Evolutionary conservation across 1,139 yeast species (phyloP).

Genomic region (Nakaseomyces glabratus): DNA sequence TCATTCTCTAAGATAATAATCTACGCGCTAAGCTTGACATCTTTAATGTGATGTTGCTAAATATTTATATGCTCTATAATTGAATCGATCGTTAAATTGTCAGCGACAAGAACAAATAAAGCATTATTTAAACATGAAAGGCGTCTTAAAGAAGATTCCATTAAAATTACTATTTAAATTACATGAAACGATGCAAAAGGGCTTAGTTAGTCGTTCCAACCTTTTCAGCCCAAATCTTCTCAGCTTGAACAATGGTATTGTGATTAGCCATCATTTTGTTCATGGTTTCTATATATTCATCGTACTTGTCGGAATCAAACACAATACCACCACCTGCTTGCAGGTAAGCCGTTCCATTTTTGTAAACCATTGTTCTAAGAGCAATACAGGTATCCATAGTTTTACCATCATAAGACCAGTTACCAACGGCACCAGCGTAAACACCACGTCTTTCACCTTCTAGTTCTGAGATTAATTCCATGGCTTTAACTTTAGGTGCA

Average conservation of each 20-base stretch:
- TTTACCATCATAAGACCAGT: conserved; percentile 90
- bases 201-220: conserved; percentile 24
- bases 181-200: too few species aligned
- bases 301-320: conserved; percentile 87
- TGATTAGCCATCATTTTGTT: conserved; percentile 94
- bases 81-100: too few species aligned
- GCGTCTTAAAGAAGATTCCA: too few species aligned
- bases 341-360: conserved; percentile 80
- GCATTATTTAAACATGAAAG: too few species aligned
- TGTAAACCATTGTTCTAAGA: conserved; percentile 88
- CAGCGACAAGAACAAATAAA: too few species aligned
- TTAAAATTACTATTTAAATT: too few species aligned
- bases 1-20: too few species aligned
- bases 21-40: too few species aligned
- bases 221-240: conserved; percentile 53
- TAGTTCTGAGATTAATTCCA: conserved; percentile 85
- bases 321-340: conserved; percentile 99
- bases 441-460: conserved; percentile 92
- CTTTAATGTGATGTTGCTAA: too few species aligned
- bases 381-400: conserved; percentile 98
- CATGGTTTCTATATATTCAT: conserved; percentile 92
- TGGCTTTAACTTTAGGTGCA: conserved; percentile 93
- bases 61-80: too few species aligned
- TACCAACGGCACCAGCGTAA: conserved; percentile 98
- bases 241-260: conserved; percentile 83